Evolutionary conservation across 352 stramenopile genomes (phyloP).

Genomic region (Lagenidium sp.): DNA sequence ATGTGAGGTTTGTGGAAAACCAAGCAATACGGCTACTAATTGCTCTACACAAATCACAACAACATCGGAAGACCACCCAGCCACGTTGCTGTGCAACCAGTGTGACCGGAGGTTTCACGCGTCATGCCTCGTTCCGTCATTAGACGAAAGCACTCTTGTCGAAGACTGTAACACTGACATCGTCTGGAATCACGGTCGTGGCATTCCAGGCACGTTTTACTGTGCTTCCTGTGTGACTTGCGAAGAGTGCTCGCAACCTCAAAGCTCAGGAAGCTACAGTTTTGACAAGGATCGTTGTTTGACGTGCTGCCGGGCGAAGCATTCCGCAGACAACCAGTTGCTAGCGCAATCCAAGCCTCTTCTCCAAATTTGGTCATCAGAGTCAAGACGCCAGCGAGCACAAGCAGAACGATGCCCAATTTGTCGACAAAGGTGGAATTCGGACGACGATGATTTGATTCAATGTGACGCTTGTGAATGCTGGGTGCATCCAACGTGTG

Average conservation of each 20-base stretch:
- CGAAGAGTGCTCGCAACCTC: constrained; percentile 30
- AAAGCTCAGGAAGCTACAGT: constrained; percentile 51
- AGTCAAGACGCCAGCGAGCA: constrained; percentile 38
- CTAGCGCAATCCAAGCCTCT: constrained; percentile 44
- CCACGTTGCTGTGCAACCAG: constrained; percentile 9
- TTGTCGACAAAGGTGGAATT: constrained; percentile 56
- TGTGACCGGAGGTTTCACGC: constrained; percentile 20
- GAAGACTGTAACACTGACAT: constrained; percentile 14
- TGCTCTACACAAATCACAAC: too few species aligned
- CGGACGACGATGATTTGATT: constrained; percentile 74
- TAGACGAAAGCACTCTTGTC: neutral
- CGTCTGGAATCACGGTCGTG: neutral
- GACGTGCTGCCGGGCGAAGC: constrained; percentile 39
- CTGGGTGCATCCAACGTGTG: constrained; percentile 78
- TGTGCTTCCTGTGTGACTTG: constrained; percentile 64
- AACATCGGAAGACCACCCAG: constrained; percentile 3
- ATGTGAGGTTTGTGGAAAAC: constrained; percentile 88
- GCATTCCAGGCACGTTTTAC: constrained; percentile 25
- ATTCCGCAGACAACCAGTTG: constrained; percentile 35
- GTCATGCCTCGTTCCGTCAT: constrained; percentile 15
- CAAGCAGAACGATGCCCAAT: constrained; percentile 73
- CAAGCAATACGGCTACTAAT: too few species aligned
- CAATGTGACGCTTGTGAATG: constrained; percentile 83
- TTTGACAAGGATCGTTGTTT: constrained; percentile 48
- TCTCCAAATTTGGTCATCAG: constrained; percentile 44